phyloP scores from a whole-genome alignment of 257 asterid genomes.

The Cordia subcordata region DNA sequence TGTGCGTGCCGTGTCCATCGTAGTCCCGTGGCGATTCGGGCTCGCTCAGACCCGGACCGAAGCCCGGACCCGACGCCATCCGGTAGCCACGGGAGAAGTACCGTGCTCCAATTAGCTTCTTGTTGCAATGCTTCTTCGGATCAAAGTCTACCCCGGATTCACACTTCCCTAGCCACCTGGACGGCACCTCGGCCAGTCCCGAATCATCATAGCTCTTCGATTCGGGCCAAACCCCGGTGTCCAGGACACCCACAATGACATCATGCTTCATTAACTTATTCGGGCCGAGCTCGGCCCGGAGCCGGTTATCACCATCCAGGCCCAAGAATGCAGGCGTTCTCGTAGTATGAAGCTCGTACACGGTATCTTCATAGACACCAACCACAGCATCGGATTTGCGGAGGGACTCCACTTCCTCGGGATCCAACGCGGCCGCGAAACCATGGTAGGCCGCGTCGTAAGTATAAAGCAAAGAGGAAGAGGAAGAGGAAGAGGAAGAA shows the following conservation, averaged over 20 bases:
- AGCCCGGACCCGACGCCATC: slow-evolving; percentile 21
- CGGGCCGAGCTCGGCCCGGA: slow-evolving; percentile 25
- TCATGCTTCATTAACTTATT: slow-evolving; percentile 34
- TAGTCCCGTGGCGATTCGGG: slow-evolving; percentile 36
- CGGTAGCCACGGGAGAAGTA: slow-evolving; percentile 35
- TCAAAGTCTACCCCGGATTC: slow-evolving; percentile 30
- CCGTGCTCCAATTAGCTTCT: slow-evolving; percentile 37
- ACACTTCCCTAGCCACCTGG: slow-evolving; percentile 43
- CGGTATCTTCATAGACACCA: slow-evolving; percentile 39
- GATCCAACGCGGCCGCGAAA: slow-evolving; percentile 31
- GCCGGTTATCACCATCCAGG: slow-evolving; percentile 16
- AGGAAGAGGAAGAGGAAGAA: slow-evolving; percentile 1
- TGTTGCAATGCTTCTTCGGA: slow-evolving; percentile 39
- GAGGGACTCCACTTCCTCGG: slow-evolving; percentile 33
- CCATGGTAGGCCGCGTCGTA: slow-evolving; percentile 38
- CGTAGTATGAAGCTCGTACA: slow-evolving; percentile 40
- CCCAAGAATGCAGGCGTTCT: slow-evolving; percentile 43
- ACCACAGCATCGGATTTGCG: slow-evolving; percentile 32
- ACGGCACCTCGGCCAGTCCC: slow-evolving; percentile 30
- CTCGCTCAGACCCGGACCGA: slow-evolving; percentile 12
- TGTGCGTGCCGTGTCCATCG: slow-evolving; percentile 52
- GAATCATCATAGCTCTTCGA: slow-evolving; percentile 36
- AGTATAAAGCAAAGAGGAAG: slow-evolving; percentile 28
- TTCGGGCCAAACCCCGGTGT: slow-evolving; percentile 55
- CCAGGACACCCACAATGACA: slow-evolving; percentile 39